Percentiles rank a stretch among this genome's conserved stretches.
Evolutionary conservation across 2,329 filamentous ascomycete genomes (phyloP).

Genomic region (Pezicula neosporulosa): DNA sequence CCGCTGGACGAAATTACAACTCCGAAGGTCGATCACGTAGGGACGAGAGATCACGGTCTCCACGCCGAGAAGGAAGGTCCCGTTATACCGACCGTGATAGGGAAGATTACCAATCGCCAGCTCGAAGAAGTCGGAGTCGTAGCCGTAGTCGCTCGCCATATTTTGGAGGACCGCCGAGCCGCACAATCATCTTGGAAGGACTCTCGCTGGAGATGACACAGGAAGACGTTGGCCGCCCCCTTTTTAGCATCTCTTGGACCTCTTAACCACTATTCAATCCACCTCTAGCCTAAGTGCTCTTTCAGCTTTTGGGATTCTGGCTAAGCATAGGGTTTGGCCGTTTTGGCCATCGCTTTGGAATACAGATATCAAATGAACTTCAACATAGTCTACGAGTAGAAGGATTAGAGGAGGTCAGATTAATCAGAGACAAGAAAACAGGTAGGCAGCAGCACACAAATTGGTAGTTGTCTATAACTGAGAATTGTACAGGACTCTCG

Average conservation of each 20-base stretch:
- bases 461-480: conserved; percentile 6
- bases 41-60: conserved; percentile 34
- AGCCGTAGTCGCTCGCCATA: conserved; percentile 27
- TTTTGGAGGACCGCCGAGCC: conserved; percentile 35
- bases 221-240: conserved; percentile 46
- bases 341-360: conserved; percentile 25
- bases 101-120: conserved; percentile 28
- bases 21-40: conserved; percentile 31
- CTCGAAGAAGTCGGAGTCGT: conserved; percentile 18
- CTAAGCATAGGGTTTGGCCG: conserved; percentile 31
- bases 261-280: conserved; percentile 12
- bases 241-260: conserved; percentile 20
- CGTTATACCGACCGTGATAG: conserved; percentile 29
- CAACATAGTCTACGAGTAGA: conserved; percentile 45
- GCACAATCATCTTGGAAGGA: conserved; percentile 53
- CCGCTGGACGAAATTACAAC: conserved; percentile 20
- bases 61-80: conserved; percentile 26
- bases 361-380: conserved; percentile 54
- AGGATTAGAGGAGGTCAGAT: conserved; percentile 51
- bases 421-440: conserved; percentile 55
- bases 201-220: conserved; percentile 45
- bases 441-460: conserved; percentile 33
- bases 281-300: conserved; percentile 30
- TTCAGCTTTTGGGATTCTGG: conserved; percentile 29
- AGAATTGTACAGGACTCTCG: conserved; percentile 40